Conservation (phyloP, 1,139 yeast species). For the Debaryomyces udenii region DNA sequence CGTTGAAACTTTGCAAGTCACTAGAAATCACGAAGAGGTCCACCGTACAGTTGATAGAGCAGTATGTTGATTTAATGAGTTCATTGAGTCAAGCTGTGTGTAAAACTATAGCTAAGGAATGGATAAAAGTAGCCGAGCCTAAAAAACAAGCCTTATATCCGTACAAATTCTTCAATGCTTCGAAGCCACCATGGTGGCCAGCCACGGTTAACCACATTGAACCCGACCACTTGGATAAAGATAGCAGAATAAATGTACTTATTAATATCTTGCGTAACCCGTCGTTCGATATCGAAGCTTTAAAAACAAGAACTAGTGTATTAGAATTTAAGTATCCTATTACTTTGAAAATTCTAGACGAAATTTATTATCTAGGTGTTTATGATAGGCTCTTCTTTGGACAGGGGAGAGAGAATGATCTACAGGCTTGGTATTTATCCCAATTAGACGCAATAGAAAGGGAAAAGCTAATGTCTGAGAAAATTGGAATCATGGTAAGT, state of each 20-base stretch:
- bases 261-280: constrained; percentile 41
- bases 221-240: constrained; percentile 71
- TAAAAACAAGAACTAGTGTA: constrained; percentile 22
- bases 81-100: constrained; percentile 53
- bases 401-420: constrained; percentile 11
- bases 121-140: constrained; percentile 72
- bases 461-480: constrained; percentile 10
- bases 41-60: constrained; percentile 15
- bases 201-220: constrained; percentile 58
- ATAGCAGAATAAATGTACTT: constrained; percentile 54
- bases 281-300: constrained; percentile 23
- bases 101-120: constrained; percentile 62
- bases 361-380: constrained; percentile 31
- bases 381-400: constrained; percentile 31
- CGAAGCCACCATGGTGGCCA: constrained; percentile 80
- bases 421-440: constrained; percentile 12
- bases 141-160: constrained; percentile 66
- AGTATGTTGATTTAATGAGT: constrained; percentile 22
- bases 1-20: constrained; percentile 13
- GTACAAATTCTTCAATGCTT: constrained; percentile 51
- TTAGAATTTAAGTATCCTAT: constrained; percentile 14
- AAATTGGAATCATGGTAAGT: constrained; percentile 19
- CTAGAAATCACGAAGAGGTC: constrained; percentile 11
- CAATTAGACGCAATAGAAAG: constrained; percentile 13
- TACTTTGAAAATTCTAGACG: constrained; percentile 24